Evolutionary conservation across 2,329 filamentous ascomycete species (phyloP).

Genomic region (Apiospora malaysiana): DNA sequence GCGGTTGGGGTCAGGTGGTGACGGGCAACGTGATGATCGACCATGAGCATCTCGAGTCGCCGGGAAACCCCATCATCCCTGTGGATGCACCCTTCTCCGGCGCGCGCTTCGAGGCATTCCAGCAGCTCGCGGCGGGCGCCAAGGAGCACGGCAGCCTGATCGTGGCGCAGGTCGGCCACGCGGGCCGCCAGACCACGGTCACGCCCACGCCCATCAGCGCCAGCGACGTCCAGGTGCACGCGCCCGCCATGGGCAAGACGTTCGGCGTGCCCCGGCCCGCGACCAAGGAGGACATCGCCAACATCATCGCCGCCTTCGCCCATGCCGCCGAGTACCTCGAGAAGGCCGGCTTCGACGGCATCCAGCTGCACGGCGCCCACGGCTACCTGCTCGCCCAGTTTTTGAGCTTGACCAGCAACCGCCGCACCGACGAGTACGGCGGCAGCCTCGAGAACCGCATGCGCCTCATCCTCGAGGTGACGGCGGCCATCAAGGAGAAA

Average conservation of each 20-base stretch:
- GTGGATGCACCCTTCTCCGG: conserved; percentile 55
- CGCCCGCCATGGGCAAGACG: conserved; percentile 29
- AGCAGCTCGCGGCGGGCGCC: conserved; percentile 56
- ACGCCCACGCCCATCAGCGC: conserved; percentile 47
- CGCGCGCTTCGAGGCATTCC: conserved; percentile 64
- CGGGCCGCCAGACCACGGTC: conserved; percentile 58
- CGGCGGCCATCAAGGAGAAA: conserved; percentile 42
- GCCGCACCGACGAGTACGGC: conserved; percentile 57
- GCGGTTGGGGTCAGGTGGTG: conserved; percentile 59
- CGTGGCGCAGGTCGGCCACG: conserved; percentile 67
- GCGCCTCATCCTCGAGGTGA: conserved; percentile 53
- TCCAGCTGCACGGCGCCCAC: conserved; percentile 59
- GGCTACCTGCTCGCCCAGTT: conserved; percentile 62
- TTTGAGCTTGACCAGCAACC: conserved; percentile 54
- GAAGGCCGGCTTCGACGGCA: conserved; percentile 64
- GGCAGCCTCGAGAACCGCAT: conserved; percentile 53
- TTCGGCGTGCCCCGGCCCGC: conserved; percentile 59
- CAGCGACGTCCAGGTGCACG: conserved; percentile 42
- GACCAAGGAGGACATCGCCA: conserved; percentile 58
- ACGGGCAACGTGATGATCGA: conserved; percentile 71
- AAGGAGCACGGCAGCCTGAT: conserved; percentile 66
- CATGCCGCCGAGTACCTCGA: conserved; percentile 60
- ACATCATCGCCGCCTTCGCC: conserved; percentile 55
- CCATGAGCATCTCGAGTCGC: conserved; percentile 61
- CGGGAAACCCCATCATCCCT: conserved; percentile 66